These are phyloP conservation scores for Pseudogymnoascus sp. DNA, from an alignment of 2,329 filamentous ascomycete genomes.

Conservation along the genomic window DNA sequence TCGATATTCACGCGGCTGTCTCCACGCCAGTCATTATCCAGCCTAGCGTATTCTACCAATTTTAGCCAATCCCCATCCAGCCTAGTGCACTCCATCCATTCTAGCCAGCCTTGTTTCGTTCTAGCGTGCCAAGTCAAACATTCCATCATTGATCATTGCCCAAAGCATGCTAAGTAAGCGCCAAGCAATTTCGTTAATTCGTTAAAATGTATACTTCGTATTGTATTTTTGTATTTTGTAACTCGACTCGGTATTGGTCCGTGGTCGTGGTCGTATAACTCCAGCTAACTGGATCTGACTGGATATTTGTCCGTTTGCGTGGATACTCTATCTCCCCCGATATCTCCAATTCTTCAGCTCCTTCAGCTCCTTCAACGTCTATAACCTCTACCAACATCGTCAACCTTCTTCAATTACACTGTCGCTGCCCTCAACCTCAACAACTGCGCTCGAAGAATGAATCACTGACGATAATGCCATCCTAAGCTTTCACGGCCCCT, in stretches of 20 bases:
- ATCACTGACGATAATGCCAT: background rate
- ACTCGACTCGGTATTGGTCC: background rate
- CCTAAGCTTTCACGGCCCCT: background rate
- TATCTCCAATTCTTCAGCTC: background rate
- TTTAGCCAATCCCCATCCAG: background rate
- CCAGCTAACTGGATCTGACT: slow-evolving; percentile 1
- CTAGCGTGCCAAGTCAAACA: slow-evolving; percentile 7
- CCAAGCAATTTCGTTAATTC: background rate
- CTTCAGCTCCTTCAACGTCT: background rate
- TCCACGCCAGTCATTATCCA: background rate
- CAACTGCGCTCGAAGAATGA: background rate
- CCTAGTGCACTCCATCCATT: too few species aligned
- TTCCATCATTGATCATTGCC: slow-evolving; percentile 1
- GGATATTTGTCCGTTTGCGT: slow-evolving; percentile 7
- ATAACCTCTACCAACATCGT: background rate
- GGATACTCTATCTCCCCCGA: background rate
- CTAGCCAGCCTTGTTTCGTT: background rate
- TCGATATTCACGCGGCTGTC: slow-evolving; percentile 5
- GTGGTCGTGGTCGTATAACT: slow-evolving; percentile 4
- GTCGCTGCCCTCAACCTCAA: background rate
- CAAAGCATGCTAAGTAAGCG: background rate
- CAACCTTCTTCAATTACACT: background rate
- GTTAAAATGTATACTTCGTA: background rate
- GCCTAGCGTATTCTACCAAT: too few species aligned
- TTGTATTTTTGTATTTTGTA: background rate